A percentile compares a stretch with the other conserved stretches of the same genome.
Conservation (phyloP, 2,329 filamentous ascomycete genomes). For the Venturiaceae sp. region DNA sequence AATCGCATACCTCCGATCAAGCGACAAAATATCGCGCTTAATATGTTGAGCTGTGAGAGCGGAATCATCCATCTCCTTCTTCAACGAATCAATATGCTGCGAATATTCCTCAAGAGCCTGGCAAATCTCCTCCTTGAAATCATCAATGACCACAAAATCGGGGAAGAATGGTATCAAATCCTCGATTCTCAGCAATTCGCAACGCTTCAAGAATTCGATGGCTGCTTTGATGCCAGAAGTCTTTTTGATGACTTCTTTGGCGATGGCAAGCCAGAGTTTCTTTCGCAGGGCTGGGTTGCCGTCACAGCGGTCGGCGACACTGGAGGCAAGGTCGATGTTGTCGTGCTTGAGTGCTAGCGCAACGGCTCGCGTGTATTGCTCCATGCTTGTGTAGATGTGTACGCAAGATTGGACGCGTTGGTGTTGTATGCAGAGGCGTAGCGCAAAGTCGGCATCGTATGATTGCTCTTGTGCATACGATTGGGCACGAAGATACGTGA, state of each 20-base stretch:
- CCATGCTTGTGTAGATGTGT: slow-evolving; percentile 96
- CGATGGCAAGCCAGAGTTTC: slow-evolving; percentile 90
- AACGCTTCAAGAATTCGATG: slow-evolving; percentile 86
- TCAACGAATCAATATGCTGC: slow-evolving; percentile 77
- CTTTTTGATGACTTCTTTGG: slow-evolving; percentile 84
- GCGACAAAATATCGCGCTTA: slow-evolving; percentile 73
- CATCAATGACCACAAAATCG: slow-evolving; percentile 96
- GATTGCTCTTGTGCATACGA: slow-evolving; percentile 61
- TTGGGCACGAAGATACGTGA: slow-evolving; percentile 85
- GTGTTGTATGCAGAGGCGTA: slow-evolving; percentile 90
- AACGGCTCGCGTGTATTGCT: slow-evolving; percentile 85
- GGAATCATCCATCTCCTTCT: slow-evolving; percentile 92
- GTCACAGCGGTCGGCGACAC: slow-evolving; percentile 72
- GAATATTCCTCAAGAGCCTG: slow-evolving; percentile 86
- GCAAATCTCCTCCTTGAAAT: slow-evolving; percentile 98
- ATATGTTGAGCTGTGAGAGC: slow-evolving; percentile 84
- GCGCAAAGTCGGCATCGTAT: slow-evolving; percentile 92
- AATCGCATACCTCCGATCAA: slow-evolving; percentile 87
- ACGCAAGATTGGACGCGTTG: slow-evolving; percentile 89
- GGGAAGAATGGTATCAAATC: slow-evolving; percentile 98
- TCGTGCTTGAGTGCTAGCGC: slow-evolving; percentile 84
- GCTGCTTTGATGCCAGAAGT: slow-evolving; percentile 75
- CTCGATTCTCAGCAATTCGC: slow-evolving; percentile 87
- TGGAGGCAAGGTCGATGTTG: slow-evolving; percentile 79
- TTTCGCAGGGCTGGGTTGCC: slow-evolving; percentile 75